phyloP scores from a whole-genome alignment of 1,284 basidiomycete genomes.

The Boletus sp. region DNA sequence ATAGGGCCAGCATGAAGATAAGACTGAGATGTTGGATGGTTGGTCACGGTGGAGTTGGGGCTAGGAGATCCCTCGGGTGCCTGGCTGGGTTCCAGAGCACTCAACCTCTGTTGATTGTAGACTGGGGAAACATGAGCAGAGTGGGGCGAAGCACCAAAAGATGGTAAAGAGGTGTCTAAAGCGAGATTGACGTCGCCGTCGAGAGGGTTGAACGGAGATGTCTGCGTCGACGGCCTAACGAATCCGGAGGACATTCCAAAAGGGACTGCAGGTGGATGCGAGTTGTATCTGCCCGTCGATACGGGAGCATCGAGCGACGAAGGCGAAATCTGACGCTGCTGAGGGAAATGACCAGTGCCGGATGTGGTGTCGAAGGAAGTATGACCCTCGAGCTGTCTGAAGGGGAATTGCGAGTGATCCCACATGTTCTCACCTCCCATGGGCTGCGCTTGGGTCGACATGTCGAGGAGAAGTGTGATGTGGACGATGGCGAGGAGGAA shows the following conservation, averaged over 20 bases:
- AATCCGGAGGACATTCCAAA: constrained; percentile 14
- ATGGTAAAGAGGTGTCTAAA: constrained; percentile 19
- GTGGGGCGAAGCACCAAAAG: constrained; percentile 17
- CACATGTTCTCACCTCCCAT: constrained; percentile 17
- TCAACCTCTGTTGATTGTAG: constrained; percentile 16
- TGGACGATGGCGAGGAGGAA: not conserved
- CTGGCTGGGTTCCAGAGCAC: constrained; percentile 12
- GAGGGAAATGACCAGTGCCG: constrained; percentile 12
- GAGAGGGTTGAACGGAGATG: constrained; percentile 12
- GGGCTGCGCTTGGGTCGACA: constrained; percentile 26
- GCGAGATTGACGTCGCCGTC: constrained; percentile 7
- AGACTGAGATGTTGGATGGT: constrained; percentile 12
- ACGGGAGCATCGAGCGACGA: constrained; percentile 1
- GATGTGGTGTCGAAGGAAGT: constrained; percentile 18
- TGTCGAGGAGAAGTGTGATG: constrained; percentile 6
- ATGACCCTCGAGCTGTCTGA: constrained; percentile 38
- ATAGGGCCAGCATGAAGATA: constrained; percentile 28
- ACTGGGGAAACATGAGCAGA: constrained; percentile 15
- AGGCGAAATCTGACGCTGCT: constrained; percentile 15
- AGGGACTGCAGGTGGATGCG: constrained; percentile 14
- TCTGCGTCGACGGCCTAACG: constrained; percentile 11
- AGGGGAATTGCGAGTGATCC: constrained; percentile 18
- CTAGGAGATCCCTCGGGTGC: constrained; percentile 16
- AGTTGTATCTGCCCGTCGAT: constrained; percentile 7
- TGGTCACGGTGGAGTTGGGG: not conserved